Conservation (phyloP, 306 rosid genomes). For the Cicer cuneatum region DNA sequence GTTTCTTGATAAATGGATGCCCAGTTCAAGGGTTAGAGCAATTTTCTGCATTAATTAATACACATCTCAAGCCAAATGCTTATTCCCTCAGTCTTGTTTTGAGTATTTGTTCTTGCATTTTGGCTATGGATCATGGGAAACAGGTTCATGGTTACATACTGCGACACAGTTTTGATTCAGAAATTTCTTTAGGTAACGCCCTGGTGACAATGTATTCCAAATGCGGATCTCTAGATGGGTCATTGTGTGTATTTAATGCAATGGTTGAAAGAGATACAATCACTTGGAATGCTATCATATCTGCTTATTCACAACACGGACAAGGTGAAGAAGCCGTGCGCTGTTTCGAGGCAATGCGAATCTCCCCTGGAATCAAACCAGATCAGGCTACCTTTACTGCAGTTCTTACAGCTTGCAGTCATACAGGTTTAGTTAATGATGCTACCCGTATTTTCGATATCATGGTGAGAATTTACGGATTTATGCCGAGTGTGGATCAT, state of each 20-base stretch:
- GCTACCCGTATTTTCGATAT: constrained; percentile 60
- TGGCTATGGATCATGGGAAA: constrained; percentile 69
- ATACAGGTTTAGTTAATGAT: constrained; percentile 70
- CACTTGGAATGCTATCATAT: constrained; percentile 82
- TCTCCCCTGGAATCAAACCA: constrained; percentile 55
- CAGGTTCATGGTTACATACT: constrained; percentile 71
- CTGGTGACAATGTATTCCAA: constrained; percentile 76
- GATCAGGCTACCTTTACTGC: constrained; percentile 77
- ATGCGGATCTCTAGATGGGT: constrained; percentile 67
- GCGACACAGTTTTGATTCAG: constrained; percentile 52
- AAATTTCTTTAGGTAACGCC: constrained; percentile 62
- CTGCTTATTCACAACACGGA: constrained; percentile 83
- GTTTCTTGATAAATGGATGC: constrained; percentile 61
- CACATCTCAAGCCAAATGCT: constrained; percentile 62
- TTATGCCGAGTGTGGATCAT: constrained; percentile 67
- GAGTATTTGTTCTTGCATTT: constrained; percentile 70
- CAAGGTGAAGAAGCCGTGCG: constrained; percentile 68
- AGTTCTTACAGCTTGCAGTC: constrained; percentile 85
- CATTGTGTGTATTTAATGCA: constrained; percentile 63
- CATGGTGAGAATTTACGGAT: constrained; percentile 60
- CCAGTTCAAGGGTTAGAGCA: constrained; percentile 61
- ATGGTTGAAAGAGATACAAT: constrained; percentile 69
- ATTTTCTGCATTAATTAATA: constrained; percentile 54
- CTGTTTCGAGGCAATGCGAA: constrained; percentile 68
- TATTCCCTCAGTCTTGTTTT: constrained; percentile 66